Conservation (phyloP, 805 yeast genomes). For the Saccharomyces jurei region DNA sequence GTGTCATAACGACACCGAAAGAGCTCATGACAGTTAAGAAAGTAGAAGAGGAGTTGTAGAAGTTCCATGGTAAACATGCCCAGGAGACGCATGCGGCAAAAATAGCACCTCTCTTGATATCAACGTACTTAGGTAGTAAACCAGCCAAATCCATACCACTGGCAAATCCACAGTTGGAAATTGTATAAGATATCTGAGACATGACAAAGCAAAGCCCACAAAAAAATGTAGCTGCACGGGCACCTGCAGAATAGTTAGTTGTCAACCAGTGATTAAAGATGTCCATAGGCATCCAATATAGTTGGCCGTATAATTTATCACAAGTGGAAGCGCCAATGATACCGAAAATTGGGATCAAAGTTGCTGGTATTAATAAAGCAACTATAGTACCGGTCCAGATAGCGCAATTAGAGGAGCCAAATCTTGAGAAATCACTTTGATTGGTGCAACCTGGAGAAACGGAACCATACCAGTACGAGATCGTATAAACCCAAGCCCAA, state of each 20-base stretch:
- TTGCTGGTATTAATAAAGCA: conserved; percentile 32
- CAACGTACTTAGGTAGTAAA: conserved; percentile 30
- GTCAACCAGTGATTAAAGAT: no score
- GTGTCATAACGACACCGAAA: conserved; percentile 34
- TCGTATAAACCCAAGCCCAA: conserved; percentile 38
- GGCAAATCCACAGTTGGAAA: no score
- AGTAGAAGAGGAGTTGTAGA: conserved; percentile 31
- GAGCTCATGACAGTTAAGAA: conserved; percentile 34
- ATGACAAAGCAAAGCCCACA: no score
- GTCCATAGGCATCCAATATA: no score
- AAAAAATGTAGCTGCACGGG: no score
- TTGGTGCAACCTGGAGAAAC: conserved; percentile 36
- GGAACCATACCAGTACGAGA: conserved; percentile 37
- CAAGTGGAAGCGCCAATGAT: no score
- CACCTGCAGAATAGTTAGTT: no score
- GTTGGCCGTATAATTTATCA: no score
- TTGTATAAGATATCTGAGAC: no score
- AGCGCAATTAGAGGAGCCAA: conserved; percentile 29
- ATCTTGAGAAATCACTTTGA: conserved; percentile 36
- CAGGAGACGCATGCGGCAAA: conserved; percentile 30
- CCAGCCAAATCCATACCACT: no score
- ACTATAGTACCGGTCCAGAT: conserved; percentile 30
- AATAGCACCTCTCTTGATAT: conserved; percentile 36
- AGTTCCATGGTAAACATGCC: conserved; percentile 34
- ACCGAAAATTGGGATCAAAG: conserved; percentile 30